Percentiles rank a stretch among this genome's conserved stretches.
Conservation (phyloP, 2,329 filamentous ascomycete genomes). For the Emericellopsis cladophorae region DNA sequence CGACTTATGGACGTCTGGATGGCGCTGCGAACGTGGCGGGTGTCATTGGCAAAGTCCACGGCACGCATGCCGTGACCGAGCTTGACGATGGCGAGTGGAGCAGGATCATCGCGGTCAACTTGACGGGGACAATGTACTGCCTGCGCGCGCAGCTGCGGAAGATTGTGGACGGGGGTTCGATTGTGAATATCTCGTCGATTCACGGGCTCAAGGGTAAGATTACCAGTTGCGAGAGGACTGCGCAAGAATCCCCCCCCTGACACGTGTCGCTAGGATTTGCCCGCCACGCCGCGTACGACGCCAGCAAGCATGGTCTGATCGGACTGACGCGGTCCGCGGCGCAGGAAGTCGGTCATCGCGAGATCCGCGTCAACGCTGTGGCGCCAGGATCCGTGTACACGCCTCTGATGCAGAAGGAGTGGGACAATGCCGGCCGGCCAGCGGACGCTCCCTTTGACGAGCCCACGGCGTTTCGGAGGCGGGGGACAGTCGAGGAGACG, state of each 20-base stretch:
- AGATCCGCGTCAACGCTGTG: slow-evolving; percentile 29
- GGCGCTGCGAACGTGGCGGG: slow-evolving; percentile 41
- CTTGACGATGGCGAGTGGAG: slow-evolving; percentile 32
- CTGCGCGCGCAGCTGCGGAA: slow-evolving; percentile 27
- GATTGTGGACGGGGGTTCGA: slow-evolving; percentile 37
- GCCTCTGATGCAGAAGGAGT: slow-evolving; percentile 30
- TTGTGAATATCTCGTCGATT: slow-evolving; percentile 44
- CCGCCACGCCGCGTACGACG: slow-evolving; percentile 17
- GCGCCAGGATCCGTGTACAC: slow-evolving; percentile 34
- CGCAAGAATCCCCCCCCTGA: neutral
- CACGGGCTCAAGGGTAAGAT: slow-evolving; percentile 24
- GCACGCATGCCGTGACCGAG: slow-evolving; percentile 22
- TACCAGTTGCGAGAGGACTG: neutral
- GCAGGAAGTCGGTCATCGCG: slow-evolving; percentile 22
- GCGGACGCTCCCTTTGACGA: slow-evolving; percentile 26
- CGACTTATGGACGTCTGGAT: slow-evolving; percentile 34
- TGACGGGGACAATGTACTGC: slow-evolving; percentile 36
- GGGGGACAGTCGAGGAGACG: slow-evolving; percentile 33
- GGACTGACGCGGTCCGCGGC: slow-evolving; percentile 18
- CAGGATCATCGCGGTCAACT: slow-evolving; percentile 29
- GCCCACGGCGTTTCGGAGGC: slow-evolving; percentile 25
- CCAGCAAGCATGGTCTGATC: slow-evolving; percentile 21
- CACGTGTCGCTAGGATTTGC: slow-evolving; percentile 11
- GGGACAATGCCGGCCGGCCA: slow-evolving; percentile 17
- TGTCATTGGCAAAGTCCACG: slow-evolving; percentile 30